Evolutionary conservation across 257 asterid genomes (phyloP), one percentile per base, ranked within the genome.

Genomic region (Solanum chilense): DNA sequence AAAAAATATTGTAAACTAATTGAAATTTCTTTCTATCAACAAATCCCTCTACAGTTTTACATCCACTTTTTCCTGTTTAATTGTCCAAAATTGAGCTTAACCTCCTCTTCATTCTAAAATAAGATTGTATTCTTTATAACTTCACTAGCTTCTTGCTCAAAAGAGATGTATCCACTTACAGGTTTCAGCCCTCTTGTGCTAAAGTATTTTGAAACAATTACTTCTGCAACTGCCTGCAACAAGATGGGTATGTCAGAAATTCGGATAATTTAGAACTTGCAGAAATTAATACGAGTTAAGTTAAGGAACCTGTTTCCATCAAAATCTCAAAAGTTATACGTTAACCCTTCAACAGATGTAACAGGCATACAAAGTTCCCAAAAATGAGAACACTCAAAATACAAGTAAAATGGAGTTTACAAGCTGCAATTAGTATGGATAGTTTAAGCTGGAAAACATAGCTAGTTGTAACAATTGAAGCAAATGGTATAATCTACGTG

Each of bases 151-250:
- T 81, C 69, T 31, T 47, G 45, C 85, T 81, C 64, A 49, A 49
- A 81, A 49, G 69, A 49, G 85, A 52, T 49, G 31, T 18, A 5
- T 27, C 45, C 71, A 92, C 99, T 93, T 86, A 95, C 98, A 88
- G 98, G 94, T 90, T 94, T 87, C 85, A 91, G 90, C 86, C 87
- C 89, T 91, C 83, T 93, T 60, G 86, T 87, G 88, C 90, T 88
- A 91, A 94, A 94, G 91, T 95, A 93, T 87, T 87, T 94, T 60
- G 89, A 85, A 90, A 92, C 77, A 87, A 97, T 91, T 90, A 93
- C 95, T 86, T 93, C 98, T 66, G 98, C 90, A 68, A 95, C 95
- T 0, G 95, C 98, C 99, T 97, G 92, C 90, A 88, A 52, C 69
- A 81, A 47, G 70, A 85, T 69, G 49, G 71, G n/a, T 45, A 81